phyloP scores from a whole-genome alignment of 2,329 filamentous ascomycete species.

The Davidsoniella eucalypti region DNA sequence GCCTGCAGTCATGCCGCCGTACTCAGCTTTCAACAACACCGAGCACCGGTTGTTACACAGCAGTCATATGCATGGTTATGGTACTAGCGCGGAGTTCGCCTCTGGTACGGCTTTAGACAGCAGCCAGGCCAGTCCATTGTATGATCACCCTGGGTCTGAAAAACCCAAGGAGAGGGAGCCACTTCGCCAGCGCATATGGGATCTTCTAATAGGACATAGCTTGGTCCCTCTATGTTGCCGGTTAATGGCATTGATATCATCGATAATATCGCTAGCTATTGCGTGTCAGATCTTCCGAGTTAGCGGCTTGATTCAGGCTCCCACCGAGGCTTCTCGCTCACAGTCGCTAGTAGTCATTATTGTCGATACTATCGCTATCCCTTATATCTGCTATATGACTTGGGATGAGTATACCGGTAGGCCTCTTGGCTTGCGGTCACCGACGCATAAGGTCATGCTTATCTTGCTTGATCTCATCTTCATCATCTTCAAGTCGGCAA shows the following conservation, averaged over 20 bases:
- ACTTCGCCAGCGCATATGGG: slow-evolving; percentile 43
- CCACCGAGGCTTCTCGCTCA: slow-evolving; percentile 38
- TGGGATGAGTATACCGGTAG: slow-evolving; percentile 94
- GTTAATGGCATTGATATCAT: slow-evolving; percentile 67
- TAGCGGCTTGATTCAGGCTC: slow-evolving; percentile 19
- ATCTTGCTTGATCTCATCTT: slow-evolving; percentile 89
- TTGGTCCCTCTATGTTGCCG: slow-evolving; percentile 77
- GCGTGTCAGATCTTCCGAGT: slow-evolving; percentile 56
- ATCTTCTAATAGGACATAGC: slow-evolving; percentile 58
- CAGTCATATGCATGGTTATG: not conserved
- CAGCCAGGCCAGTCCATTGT: slow-evolving; percentile 14
- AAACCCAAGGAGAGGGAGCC: slow-evolving; percentile 19
- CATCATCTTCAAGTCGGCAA: slow-evolving; percentile 92
- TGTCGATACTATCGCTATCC: slow-evolving; percentile 73
- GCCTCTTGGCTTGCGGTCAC: slow-evolving; percentile 70
- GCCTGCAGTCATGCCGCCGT: slow-evolving; percentile 18
- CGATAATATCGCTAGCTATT: slow-evolving; percentile 63
- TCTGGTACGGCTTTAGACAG: not conserved
- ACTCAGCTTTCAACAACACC: slow-evolving; percentile 17
- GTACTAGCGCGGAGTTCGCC: slow-evolving; percentile 15
- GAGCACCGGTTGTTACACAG: slow-evolving; percentile 6
- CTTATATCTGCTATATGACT: slow-evolving; percentile 86
- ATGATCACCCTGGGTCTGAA: slow-evolving; percentile 9
- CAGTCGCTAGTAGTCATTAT: slow-evolving; percentile 80
- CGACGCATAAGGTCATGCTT: slow-evolving; percentile 72